A percentile compares a stretch with the other conserved stretches of the same genome.
phyloP scores from a whole-genome alignment of 148 eudicot genomes.

The Suaeda aralocaspica region DNA sequence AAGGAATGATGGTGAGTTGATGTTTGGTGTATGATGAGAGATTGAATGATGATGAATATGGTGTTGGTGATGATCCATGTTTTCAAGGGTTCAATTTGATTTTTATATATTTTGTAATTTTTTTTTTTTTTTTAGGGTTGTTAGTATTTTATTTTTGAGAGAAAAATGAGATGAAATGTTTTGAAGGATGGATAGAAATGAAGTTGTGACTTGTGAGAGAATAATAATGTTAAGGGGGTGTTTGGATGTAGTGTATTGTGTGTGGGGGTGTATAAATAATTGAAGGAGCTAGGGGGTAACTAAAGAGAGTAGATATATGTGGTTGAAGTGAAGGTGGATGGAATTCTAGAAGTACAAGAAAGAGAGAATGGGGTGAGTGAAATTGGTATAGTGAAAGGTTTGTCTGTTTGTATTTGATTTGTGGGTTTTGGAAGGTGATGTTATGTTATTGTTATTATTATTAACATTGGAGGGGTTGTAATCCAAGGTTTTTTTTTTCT shows the following conservation, averaged over 20 bases:
- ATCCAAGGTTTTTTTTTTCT: neutral
- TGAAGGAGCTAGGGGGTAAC: neutral
- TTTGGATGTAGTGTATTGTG: neutral
- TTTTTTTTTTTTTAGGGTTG: no score
- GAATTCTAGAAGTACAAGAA: neutral
- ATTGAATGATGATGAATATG: neutral
- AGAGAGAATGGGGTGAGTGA: neutral
- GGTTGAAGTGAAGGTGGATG: neutral
- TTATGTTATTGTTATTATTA: neutral
- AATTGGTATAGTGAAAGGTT: neutral
- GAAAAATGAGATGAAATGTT: neutral
- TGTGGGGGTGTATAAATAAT: constrained; percentile 2
- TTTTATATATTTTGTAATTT: neutral
- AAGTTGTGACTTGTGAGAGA: no score
- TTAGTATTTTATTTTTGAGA: neutral
- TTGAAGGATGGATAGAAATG: no score
- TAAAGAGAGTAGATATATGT: neutral
- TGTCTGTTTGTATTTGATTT: no score
- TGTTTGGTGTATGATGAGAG: neutral
- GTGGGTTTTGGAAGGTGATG: neutral
- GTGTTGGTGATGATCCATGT: constrained; percentile 11
- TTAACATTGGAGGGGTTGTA: neutral
- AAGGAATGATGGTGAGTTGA: neutral
- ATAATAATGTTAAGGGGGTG: neutral
- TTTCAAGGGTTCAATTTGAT: neutral